Base-by-base conservation (phyloP, 2,329 filamentous ascomycete species). In the Colletotrichum truncatum region DNA sequence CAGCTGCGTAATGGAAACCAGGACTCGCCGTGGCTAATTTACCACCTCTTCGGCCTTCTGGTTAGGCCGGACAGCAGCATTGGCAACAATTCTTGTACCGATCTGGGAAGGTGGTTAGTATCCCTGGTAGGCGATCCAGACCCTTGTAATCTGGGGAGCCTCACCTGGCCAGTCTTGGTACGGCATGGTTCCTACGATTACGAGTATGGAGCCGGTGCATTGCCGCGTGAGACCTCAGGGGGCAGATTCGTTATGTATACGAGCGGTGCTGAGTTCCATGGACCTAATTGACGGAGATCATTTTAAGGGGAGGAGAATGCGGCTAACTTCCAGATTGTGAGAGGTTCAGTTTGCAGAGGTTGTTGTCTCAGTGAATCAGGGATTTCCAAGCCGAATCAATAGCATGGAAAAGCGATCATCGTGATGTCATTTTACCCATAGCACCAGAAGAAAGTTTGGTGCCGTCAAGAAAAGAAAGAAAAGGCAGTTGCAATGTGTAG, bases 81-180 rank as follows among this genome's bases (percentile, higher is more conserved):
- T 28, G 9, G 43, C 43, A 46, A 7, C 18, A 25, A 14, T 34
- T 34, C 18, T 14, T 16, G 46, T 7, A 30, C 49, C 32, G 32
- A 18, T 30, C 45, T 21, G 8, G 23, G 23, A 4, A 23, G 18
- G 25, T 14, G 34, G 38, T 26, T 23, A 28, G 30, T 5, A 34
- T 28, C 12, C 54, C 60, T 39, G 61, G 46, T 38, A 11, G 14
- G 36, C 8, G 38, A 52, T 59, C 30, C 14, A 23, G 14, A 38
- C 10, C 45, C 61, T 32, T 45, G 55, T 41, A 46, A 52, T 64
- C 54, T 53, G 53, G 61, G 54, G 23, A 43, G 16, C 8, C 25
- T 45, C 45, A 36, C 60, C 45, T 48, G 60, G 60, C 25, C 43
- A n/a, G 28, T 59, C 54, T 64, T 46, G 61, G 54, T 38, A 23